Percentiles rank a stretch among this genome's conserved stretches.
These are phyloP conservation scores for Periglandula ipomoeae DNA, from an alignment of 2,329 filamentous ascomycete genomes.

Conservation along the genomic window DNA sequence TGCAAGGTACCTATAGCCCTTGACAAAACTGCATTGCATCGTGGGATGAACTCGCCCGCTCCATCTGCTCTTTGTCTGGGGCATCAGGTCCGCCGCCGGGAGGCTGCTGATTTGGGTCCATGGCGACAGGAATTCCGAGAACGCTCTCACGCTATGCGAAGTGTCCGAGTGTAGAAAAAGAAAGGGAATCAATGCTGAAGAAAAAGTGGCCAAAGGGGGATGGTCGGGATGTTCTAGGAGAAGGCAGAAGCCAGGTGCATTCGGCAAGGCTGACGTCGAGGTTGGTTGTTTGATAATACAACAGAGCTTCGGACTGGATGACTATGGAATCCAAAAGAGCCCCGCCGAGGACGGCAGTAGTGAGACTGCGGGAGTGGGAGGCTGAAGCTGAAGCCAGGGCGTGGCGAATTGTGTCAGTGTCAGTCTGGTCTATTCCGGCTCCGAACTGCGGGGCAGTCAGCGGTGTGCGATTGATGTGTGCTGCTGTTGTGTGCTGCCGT, in stretches of 20 bases:
- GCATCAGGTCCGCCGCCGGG: constrained; percentile 36
- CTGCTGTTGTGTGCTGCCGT: no score
- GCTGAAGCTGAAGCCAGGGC: no score
- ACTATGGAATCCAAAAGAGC: constrained; percentile 4
- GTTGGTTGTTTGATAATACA: neutral
- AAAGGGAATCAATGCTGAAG: neutral
- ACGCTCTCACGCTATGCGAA: neutral
- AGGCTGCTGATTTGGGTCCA: constrained; percentile 39
- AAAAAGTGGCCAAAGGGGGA: neutral
- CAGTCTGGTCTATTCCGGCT: no score
- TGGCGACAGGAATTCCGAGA: constrained; percentile 11
- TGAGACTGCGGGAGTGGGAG: no score
- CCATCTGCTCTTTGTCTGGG: constrained; percentile 50
- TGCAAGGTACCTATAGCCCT: no score
- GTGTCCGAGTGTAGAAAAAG: no score
- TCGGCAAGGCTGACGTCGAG: neutral
- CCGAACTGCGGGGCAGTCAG: neutral
- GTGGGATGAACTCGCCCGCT: constrained; percentile 32
- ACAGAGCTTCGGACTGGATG: neutral
- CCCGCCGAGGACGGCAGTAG: neutral
- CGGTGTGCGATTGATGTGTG: no score
- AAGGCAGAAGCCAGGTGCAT: neutral
- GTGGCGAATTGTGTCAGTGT: no score
- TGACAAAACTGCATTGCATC: neutral
- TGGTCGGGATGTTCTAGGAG: neutral